Evolutionary conservation across 2,329 filamentous ascomycete species (phyloP).

Genomic region (Celoporthe dispersa): DNA sequence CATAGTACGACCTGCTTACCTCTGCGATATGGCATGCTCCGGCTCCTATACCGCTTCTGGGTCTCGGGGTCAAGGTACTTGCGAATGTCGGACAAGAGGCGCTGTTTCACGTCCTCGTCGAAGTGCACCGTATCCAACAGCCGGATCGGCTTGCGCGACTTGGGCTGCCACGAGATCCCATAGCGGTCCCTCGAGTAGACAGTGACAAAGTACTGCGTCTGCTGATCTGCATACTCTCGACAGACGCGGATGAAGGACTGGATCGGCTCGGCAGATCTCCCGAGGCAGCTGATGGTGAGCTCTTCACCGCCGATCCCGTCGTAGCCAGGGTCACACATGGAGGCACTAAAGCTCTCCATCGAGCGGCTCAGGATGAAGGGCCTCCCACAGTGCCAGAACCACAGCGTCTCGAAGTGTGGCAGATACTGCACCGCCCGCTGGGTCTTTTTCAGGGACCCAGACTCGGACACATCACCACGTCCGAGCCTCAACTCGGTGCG

Average conservation of each 20-base stretch:
- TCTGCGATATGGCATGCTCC: constrained; percentile 68
- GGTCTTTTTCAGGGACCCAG: constrained; percentile 47
- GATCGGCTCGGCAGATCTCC: constrained; percentile 54
- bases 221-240: constrained; percentile 52
- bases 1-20: background rate
- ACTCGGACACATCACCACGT: constrained; percentile 37
- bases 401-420: constrained; percentile 49
- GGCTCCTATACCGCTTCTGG: constrained; percentile 63
- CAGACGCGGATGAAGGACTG: constrained; percentile 50
- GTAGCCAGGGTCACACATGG: constrained; percentile 47
- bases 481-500: constrained; percentile 45
- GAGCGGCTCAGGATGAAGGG: constrained; percentile 51
- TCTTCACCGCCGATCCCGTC: constrained; percentile 52
- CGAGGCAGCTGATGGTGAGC: constrained; percentile 53
- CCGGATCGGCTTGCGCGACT: constrained; percentile 53
- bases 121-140: constrained; percentile 57
- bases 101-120: constrained; percentile 49
- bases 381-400: constrained; percentile 54
- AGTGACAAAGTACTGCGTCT: constrained; percentile 55
- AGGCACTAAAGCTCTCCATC: constrained; percentile 42
- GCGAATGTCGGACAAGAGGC: constrained; percentile 53
- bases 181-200: constrained; percentile 52
- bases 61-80: constrained; percentile 56
- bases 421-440: constrained; percentile 48
- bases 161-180: constrained; percentile 53